These are phyloP conservation scores for Sphenostylis stenocarpa DNA, from an alignment of 306 rosid genomes.

Conservation along the genomic window DNA sequence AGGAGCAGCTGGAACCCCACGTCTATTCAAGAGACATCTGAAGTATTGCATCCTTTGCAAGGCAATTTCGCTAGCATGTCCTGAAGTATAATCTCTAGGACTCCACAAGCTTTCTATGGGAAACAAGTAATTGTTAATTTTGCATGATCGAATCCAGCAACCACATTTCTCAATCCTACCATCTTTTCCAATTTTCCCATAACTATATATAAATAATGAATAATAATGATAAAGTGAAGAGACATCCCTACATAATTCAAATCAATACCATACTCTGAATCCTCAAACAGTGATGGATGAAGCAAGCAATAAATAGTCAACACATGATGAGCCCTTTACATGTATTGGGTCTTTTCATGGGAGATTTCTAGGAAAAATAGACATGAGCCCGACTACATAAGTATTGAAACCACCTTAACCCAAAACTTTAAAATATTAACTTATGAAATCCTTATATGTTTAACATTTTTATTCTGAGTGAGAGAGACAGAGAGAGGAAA, in stretches of 20 bases:
- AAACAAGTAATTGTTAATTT: conserved; percentile 24
- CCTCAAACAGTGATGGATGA: neutral
- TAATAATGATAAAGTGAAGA: neutral
- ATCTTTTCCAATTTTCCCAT: neutral
- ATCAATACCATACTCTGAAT: neutral
- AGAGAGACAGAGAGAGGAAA: neutral
- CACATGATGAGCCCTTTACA: neutral
- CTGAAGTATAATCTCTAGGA: conserved; percentile 42
- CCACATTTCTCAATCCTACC: neutral
- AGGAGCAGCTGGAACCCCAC: conserved; percentile 92
- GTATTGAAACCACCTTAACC: too few species aligned
- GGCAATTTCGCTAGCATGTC: conserved; percentile 42
- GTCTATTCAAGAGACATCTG: conserved; percentile 76
- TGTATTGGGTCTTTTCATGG: too few species aligned
- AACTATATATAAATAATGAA: neutral
- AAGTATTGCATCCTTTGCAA: conserved; percentile 75
- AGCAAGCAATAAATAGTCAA: neutral
- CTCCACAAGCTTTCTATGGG: conserved; percentile 87
- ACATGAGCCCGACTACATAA: too few species aligned
- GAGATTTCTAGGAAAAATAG: too few species aligned
- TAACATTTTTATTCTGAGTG: too few species aligned
- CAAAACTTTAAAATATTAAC: too few species aligned
- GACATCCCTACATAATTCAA: neutral
- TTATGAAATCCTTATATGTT: too few species aligned
- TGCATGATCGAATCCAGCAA: neutral